phyloP scores from a whole-genome alignment of 345 rosid genomes.

The Melaleuca alternifolia region DNA sequence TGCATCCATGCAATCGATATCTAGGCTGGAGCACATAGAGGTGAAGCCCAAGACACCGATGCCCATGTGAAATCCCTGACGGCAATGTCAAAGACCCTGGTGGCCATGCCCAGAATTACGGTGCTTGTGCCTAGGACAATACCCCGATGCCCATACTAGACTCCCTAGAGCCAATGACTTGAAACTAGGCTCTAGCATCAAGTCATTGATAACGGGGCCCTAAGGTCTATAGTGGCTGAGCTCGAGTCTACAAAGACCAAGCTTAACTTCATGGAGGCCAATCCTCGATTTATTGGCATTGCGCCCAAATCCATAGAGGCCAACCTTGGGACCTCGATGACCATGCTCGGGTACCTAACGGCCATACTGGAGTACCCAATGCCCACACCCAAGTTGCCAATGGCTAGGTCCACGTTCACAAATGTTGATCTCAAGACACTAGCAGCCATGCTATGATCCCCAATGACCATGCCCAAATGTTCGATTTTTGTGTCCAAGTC shows the following conservation, averaged over 20 bases:
- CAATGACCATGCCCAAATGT: not conserved
- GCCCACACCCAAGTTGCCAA: not conserved
- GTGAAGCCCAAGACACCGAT: not conserved
- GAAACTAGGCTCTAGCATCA: not conserved
- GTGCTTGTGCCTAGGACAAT: not conserved
- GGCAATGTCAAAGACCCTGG: not conserved
- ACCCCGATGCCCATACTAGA: not conserved
- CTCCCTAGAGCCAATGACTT: not conserved
- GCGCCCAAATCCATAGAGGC: not conserved
- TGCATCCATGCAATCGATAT: not conserved
- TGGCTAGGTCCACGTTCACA: not conserved
- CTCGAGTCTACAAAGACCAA: not conserved
- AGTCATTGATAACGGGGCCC: not conserved
- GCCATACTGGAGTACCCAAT: not conserved
- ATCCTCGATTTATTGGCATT: not conserved
- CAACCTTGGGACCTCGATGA: not conserved
- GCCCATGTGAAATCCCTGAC: rapidly evolving
- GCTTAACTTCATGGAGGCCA: not conserved
- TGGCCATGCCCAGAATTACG: not conserved
- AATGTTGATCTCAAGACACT: not conserved
- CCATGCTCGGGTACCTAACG: rapidly evolving
- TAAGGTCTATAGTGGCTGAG: rapidly evolving
- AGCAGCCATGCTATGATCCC: rapidly evolving
- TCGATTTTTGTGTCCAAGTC: not conserved
- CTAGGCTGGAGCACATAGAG: not conserved